These are phyloP conservation scores for Lactarius sp. DNA, from an alignment of 768 basidiomycete species.

Conservation along the genomic window DNA sequence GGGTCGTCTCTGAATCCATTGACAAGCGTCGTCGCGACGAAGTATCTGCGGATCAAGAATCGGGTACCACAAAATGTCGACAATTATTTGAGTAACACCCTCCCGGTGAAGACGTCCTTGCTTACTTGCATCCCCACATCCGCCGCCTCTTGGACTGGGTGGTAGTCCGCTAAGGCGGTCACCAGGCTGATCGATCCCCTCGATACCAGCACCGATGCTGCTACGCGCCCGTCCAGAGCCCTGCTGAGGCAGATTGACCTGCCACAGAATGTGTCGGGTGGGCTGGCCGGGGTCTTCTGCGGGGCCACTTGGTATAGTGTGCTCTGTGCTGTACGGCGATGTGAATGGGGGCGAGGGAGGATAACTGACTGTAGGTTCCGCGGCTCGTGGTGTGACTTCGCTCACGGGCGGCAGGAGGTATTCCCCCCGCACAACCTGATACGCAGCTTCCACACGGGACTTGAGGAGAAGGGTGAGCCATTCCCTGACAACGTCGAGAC, in stretches of 20 bases:
- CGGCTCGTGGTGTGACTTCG: not conserved
- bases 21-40: not conserved
- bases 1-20: not conserved
- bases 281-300: not conserved
- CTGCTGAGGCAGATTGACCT: not conserved
- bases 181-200: not conserved
- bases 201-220: not conserved
- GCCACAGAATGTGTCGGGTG: not conserved
- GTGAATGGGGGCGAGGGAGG: not conserved
- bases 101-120: not conserved
- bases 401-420: not conserved
- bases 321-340: not conserved
- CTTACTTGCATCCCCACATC: not conserved
- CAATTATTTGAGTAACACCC: not conserved
- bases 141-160: not conserved
- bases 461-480: conserved; percentile 12
- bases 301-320: not conserved
- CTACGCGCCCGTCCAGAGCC: not conserved
- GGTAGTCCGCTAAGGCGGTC: not conserved
- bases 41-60: not conserved
- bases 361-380: not conserved
- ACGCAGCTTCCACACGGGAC: conserved; percentile 3
- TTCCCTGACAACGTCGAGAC: not conserved
- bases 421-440: not conserved
- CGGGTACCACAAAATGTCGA: not conserved